A percentile compares a stretch with the other conserved stretches of the same genome.
phyloP scores from a whole-genome alignment of 768 basidiomycete species.

The Collybia mongolica region DNA sequence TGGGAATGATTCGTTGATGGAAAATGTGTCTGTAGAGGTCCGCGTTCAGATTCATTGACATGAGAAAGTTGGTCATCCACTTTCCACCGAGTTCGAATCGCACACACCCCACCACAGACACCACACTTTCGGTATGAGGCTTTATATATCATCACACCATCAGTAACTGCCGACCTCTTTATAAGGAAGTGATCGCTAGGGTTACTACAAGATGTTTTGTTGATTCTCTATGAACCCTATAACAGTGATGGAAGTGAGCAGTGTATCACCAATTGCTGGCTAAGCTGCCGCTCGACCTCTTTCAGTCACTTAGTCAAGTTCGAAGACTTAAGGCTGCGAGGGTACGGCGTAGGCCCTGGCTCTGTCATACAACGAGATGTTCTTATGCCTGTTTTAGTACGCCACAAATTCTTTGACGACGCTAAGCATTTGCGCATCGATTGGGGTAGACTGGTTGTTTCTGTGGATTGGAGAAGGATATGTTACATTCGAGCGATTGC shows the following conservation, averaged over 20 bases:
- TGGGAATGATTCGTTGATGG: too few relatives aligned
- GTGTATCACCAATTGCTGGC: conserved; percentile 18
- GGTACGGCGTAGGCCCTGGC: conserved; percentile 6
- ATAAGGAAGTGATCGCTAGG: too few relatives aligned
- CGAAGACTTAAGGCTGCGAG: conserved; percentile 19
- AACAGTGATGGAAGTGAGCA: conserved; percentile 16
- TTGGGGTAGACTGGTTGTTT: neutral
- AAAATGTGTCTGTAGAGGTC: too few relatives aligned
- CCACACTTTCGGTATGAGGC: too few relatives aligned
- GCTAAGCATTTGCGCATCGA: conserved; percentile 6
- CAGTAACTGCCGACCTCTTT: too few relatives aligned
- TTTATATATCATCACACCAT: too few relatives aligned
- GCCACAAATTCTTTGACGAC: conserved; percentile 17
- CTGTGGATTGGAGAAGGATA: conserved; percentile 14
- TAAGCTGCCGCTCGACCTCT: conserved; percentile 19
- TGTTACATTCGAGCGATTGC: conserved; percentile 13
- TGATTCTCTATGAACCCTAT: conserved; percentile 8
- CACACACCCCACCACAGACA: too few relatives aligned
- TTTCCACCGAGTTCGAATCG: too few relatives aligned
- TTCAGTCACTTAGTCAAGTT: conserved; percentile 16
- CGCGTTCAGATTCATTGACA: too few relatives aligned
- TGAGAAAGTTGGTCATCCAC: too few relatives aligned
- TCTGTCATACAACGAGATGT: conserved; percentile 15
- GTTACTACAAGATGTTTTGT: neutral
- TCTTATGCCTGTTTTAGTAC: conserved; percentile 15